These are phyloP conservation scores for Sporothrix brasiliensis DNA, from an alignment of 2,329 filamentous ascomycete species.

Conservation along the genomic window DNA sequence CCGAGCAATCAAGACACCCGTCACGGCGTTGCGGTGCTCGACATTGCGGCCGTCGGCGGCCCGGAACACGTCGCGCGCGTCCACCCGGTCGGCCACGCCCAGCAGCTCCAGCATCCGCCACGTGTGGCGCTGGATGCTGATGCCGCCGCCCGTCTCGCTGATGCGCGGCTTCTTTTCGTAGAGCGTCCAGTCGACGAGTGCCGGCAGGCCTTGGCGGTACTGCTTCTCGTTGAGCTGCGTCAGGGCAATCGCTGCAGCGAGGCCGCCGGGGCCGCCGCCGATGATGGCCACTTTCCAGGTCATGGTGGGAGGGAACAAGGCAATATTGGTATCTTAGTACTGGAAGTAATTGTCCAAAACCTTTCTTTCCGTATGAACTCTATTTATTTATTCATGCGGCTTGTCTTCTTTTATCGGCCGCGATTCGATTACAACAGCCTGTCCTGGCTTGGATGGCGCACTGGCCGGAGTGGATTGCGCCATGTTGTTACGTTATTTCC, in stretches of 20 bases:
- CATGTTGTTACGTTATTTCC: conserved; percentile 29
- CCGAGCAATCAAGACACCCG: conserved; percentile 40
- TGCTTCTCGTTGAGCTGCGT: conserved; percentile 27
- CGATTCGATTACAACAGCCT: background rate
- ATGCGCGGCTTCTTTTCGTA: conserved; percentile 46
- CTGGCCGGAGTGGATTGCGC: conserved; percentile 22
- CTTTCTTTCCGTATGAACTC: too few species aligned
- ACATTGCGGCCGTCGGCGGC: conserved; percentile 38
- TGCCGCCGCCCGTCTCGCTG: conserved; percentile 46
- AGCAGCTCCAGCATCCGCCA: conserved; percentile 44
- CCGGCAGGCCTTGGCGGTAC: conserved; percentile 32
- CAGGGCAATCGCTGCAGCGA: conserved; percentile 30
- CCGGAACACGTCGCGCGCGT: conserved; percentile 42
- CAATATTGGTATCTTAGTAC: background rate
- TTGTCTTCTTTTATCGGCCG: background rate
- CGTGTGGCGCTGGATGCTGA: conserved; percentile 44
- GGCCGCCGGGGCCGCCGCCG: conserved; percentile 31
- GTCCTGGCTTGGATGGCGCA: conserved; percentile 20
- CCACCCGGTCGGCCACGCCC: conserved; percentile 42
- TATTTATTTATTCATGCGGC: too few species aligned
- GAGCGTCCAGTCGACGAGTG: conserved; percentile 42
- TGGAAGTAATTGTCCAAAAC: too few species aligned
- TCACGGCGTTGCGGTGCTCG: conserved; percentile 43
- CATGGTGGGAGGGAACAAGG: conserved; percentile 1
- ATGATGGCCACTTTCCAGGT: conserved; percentile 31